phyloP scores from a whole-genome alignment of 2,329 filamentous ascomycete genomes.

The Emericellopsis cladophorae region DNA sequence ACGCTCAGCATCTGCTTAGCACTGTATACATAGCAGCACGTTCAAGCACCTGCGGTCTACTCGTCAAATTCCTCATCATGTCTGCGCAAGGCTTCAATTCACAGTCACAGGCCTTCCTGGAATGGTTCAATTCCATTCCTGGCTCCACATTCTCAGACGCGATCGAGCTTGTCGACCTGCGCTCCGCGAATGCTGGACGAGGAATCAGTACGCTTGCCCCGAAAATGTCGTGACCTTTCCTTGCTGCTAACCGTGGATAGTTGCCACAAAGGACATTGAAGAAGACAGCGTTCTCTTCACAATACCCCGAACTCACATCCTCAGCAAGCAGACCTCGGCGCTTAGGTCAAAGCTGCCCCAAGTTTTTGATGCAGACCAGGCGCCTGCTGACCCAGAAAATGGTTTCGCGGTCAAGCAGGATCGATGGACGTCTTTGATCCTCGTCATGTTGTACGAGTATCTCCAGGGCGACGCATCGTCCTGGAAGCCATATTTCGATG shows the following conservation, averaged over 20 bases:
- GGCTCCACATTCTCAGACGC: conserved; percentile 39
- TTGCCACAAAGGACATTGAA: conserved; percentile 56
- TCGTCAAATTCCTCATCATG: neutral
- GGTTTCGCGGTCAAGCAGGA: conserved; percentile 27
- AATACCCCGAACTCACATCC: conserved; percentile 59
- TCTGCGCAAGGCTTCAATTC: conserved; percentile 21
- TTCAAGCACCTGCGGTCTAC: too few relatives aligned
- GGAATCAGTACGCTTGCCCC: conserved; percentile 33
- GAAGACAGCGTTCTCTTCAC: conserved; percentile 70
- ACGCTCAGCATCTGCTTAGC: too few relatives aligned
- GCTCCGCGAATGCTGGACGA: conserved; percentile 35
- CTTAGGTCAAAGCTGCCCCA: conserved; percentile 45
- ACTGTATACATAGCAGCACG: too few relatives aligned
- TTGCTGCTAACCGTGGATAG: conserved; percentile 25
- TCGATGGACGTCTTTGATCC: conserved; percentile 50
- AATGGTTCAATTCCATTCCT: conserved; percentile 39
- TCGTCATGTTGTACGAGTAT: conserved; percentile 70
- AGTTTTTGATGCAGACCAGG: conserved; percentile 29
- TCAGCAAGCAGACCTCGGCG: conserved; percentile 61
- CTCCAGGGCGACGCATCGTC: conserved; percentile 43
- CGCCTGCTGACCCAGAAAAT: conserved; percentile 15
- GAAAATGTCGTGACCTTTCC: neutral
- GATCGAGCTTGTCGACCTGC: conserved; percentile 39
- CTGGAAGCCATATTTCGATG: conserved; percentile 68
- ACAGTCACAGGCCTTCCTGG: conserved; percentile 31